phyloP scores from a whole-genome alignment of 1,284 basidiomycete species.

The Ceratobasidium theobromae region DNA sequence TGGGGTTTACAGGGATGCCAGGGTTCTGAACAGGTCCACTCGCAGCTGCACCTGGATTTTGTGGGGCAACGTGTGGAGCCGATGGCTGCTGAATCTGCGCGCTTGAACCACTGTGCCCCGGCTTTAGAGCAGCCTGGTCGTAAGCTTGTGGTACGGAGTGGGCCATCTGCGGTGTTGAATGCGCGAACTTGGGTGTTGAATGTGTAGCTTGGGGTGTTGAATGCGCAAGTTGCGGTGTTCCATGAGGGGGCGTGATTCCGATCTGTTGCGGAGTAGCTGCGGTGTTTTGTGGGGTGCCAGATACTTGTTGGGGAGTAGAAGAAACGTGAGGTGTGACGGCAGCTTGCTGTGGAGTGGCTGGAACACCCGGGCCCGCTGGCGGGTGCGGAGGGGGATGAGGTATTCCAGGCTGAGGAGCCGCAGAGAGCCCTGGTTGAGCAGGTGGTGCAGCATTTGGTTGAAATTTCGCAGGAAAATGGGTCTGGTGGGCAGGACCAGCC shows the following conservation, averaged over 20 bases:
- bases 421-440: neutral
- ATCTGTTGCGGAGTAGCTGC: constrained; percentile 5
- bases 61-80: neutral
- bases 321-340: neutral
- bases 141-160: constrained; percentile 1
- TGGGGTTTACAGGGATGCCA: neutral
- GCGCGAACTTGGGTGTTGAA: constrained; percentile 2
- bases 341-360: neutral
- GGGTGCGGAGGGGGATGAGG: no score
- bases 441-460: neutral
- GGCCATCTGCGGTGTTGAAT: neutral
- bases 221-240: constrained; percentile 9
- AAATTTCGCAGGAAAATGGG: neutral
- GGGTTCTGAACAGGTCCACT: neutral
- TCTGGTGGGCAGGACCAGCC: no score
- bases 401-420: no score
- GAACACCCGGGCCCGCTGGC: no score
- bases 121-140: neutral
- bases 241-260: neutral
- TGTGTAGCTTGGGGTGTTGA: constrained; percentile 8
- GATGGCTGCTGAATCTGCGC: no score
- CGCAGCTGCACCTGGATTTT: no score
- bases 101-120: neutral
- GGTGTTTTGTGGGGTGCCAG: no score
- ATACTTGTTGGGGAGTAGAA: constrained; percentile 6